Evolutionary conservation across 768 basidiomycete species (phyloP).

Genomic region (Phallus indusiatus): DNA sequence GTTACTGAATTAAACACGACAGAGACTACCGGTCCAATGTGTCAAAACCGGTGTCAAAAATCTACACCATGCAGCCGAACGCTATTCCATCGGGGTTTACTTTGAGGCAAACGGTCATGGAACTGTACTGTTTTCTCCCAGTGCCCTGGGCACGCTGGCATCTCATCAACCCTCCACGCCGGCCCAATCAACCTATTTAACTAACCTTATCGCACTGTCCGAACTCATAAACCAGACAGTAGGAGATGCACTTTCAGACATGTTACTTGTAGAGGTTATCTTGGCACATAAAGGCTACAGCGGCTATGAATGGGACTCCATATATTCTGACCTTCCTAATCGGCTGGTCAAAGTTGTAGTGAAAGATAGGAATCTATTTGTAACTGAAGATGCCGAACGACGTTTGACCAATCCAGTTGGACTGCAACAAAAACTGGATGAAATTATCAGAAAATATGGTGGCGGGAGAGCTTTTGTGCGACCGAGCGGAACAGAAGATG

Average conservation of each 20-base stretch:
- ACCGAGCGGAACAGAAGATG: constrained; percentile 97
- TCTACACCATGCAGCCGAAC: constrained; percentile 93
- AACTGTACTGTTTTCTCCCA: constrained; percentile 85
- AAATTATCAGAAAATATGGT: constrained; percentile 65
- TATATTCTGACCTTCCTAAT: constrained; percentile 92
- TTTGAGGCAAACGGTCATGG: constrained; percentile 99
- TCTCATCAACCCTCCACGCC: constrained; percentile 67
- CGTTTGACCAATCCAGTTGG: constrained; percentile 71
- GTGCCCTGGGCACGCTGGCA: constrained; percentile 52
- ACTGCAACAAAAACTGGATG: constrained; percentile 75
- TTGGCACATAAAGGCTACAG: constrained; percentile 83
- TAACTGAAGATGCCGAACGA: constrained; percentile 90
- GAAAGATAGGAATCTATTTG: constrained; percentile 69
- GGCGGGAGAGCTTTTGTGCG: constrained; percentile 89
- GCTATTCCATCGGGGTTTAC: constrained; percentile 93
- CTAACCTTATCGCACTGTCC: constrained; percentile 66
- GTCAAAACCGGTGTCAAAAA: constrained; percentile 97
- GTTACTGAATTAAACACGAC: neutral
- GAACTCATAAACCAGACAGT: constrained; percentile 96
- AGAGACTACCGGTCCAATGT: constrained; percentile 92
- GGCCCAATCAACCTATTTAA: constrained; percentile 71
- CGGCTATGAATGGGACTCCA: constrained; percentile 80
- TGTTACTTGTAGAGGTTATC: constrained; percentile 90
- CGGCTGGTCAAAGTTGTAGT: constrained; percentile 91
- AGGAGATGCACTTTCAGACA: constrained; percentile 92